Evolutionary conservation across 768 basidiomycete genomes (phyloP), one percentile per base, ranked within the genome.

Genomic region (Neoboletus magnificus): DNA sequence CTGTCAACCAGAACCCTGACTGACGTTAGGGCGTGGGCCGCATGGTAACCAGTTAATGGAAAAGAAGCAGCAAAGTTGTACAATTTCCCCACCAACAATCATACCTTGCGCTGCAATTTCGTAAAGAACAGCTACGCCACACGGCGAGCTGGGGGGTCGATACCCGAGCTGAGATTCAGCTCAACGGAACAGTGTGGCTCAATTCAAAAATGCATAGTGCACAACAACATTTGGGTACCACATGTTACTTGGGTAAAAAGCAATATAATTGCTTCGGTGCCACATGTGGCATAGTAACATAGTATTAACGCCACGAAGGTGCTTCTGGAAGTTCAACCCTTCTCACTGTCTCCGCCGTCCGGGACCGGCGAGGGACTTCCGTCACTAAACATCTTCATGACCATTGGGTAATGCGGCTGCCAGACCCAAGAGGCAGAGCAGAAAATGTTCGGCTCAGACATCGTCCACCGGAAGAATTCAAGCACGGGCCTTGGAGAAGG

Each of bases 41-140:
- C 23, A 40, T 16, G 9, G 32, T 37, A 20, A 25, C 36, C 42
- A 20, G 33, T 32, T 16, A 58, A 58, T 57, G 48, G 55, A 55
- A 63, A 56, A 48, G 66, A 63, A 61, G 58, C 42, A 36, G 39
- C 30, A 25, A 33, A n/a, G 18, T 36, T 40, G 37, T 45, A 16
- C 23, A 29, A 29, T 45, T 59, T 50, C 54, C 49, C 56, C 50
- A 57, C 51, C 51, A 43, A 37, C 50, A 32, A 40, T 44, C 52
- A 29, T 29, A 13, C 36, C 23, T 37, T 44, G 37, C 22, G 20
- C 18, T 32, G 46, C 35, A 3, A 40, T 61, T 20, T 48, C 54
- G 62, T 64, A 65, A 66, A 5, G 27, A 48, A 35, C 13, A 4
- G 6, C 44, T 27, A 32, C 56, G 59, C 62, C 62, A 67, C 64